Percentiles rank a stretch among this genome's conserved stretches.
Evolutionary conservation across 2,329 filamentous ascomycete genomes (phyloP).

Genomic region (Zymoseptoria passerinii): DNA sequence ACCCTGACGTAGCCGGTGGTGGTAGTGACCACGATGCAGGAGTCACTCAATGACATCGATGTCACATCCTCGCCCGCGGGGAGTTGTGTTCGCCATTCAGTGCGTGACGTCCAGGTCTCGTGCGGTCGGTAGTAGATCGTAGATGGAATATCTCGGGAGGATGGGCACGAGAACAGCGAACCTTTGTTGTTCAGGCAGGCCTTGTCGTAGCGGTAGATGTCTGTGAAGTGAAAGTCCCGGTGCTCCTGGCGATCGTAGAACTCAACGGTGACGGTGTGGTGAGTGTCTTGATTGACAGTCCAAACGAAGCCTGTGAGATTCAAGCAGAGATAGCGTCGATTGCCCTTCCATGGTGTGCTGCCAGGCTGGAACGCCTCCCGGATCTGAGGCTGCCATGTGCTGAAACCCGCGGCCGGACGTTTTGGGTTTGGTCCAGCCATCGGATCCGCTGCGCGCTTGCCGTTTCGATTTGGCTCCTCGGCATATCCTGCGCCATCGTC

Average conservation of each 20-base stretch:
- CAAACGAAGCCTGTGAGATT: slow-evolving; percentile 93
- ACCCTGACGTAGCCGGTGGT: slow-evolving; percentile 81
- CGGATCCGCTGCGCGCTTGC: slow-evolving; percentile 47
- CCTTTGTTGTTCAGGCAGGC: slow-evolving; percentile 82
- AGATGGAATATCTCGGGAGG: slow-evolving; percentile 57
- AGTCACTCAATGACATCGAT: slow-evolving; percentile 83
- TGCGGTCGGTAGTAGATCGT: slow-evolving; percentile 94
- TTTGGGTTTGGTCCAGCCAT: slow-evolving; percentile 41
- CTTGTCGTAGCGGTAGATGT: slow-evolving; percentile 92
- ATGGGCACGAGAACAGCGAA: slow-evolving; percentile 73
- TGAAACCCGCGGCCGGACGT: slow-evolving; percentile 39
- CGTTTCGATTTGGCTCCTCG: slow-evolving; percentile 52
- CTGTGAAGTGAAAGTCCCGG: slow-evolving; percentile 94
- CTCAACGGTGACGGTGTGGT: slow-evolving; percentile 85
- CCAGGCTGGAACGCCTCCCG: slow-evolving; percentile 89
- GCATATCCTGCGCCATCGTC: slow-evolving; percentile 91
- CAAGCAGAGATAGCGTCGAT: slow-evolving; percentile 84
- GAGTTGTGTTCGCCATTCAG: slow-evolving; percentile 84
- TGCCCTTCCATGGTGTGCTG: slow-evolving; percentile 90
- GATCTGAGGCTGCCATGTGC: slow-evolving; percentile 53
- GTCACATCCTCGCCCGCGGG: slow-evolving; percentile 78
- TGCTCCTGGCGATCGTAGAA: slow-evolving; percentile 94
- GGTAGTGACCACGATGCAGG: slow-evolving; percentile 83
- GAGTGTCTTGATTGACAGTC: slow-evolving; percentile 90
- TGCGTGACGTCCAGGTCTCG: slow-evolving; percentile 86